Percentiles rank a stretch among this genome's conserved stretches.
phyloP scores from a whole-genome alignment of 768 basidiomycete species.

The Trametes coccinea region DNA sequence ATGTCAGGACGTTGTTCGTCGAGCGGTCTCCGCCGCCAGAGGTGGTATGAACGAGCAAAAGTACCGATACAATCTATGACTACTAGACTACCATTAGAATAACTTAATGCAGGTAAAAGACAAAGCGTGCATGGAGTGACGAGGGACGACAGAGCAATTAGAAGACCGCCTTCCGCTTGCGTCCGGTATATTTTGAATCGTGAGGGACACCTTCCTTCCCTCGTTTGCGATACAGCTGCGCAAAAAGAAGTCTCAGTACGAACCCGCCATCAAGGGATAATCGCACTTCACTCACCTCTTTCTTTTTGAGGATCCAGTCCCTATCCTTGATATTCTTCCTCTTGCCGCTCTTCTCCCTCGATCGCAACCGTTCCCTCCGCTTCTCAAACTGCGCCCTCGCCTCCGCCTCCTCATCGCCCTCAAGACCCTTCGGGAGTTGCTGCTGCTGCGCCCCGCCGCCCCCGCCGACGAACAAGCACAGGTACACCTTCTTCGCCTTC shows the following conservation, averaged over 20 bases:
- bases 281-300: constrained; percentile 64
- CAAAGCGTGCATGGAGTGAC: background rate
- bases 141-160: constrained; percentile 32
- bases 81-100: constrained; percentile 4
- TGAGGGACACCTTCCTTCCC: constrained; percentile 84
- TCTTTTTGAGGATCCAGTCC: constrained; percentile 97
- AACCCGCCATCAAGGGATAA: background rate
- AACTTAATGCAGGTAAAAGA: constrained; percentile 5
- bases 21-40: background rate
- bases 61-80: constrained; percentile 15
- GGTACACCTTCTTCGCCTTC: constrained; percentile 92
- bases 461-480: constrained; percentile 89
- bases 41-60: constrained; percentile 1
- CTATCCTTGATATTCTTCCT: constrained; percentile 71
- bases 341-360: constrained; percentile 61
- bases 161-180: constrained; percentile 80
- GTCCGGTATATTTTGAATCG: constrained; percentile 90
- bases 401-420: constrained; percentile 59
- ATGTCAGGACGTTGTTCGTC: constrained; percentile 43
- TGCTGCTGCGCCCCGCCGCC: constrained; percentile 52
- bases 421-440: constrained; percentile 68
- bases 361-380: constrained; percentile 67
- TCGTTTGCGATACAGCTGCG: constrained; percentile 76
- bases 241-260: background rate
- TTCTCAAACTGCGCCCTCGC: constrained; percentile 71